Percentiles rank a stretch among this genome's conserved stretches.
These are phyloP conservation scores for Entonaema liquescens DNA, from an alignment of 495 filamentous ascomycete genomes.

Conservation along the genomic window DNA sequence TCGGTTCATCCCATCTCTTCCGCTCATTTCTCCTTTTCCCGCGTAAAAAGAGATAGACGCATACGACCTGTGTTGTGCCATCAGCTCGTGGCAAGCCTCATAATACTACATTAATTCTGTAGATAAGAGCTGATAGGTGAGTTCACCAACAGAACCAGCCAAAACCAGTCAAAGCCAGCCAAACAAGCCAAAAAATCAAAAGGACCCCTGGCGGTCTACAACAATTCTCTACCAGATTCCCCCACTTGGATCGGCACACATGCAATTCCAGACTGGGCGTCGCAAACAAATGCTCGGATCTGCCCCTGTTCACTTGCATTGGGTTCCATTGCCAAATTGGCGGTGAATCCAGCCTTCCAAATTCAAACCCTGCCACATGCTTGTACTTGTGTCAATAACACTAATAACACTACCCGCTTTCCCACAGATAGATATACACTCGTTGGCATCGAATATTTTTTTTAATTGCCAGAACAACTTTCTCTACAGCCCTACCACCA, in stretches of 20 bases:
- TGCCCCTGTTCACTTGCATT: constrained; percentile 29
- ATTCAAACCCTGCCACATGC: constrained; percentile 27
- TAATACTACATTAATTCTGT: constrained; percentile 19
- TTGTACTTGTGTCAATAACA: constrained; percentile 8
- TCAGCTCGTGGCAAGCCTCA: constrained; percentile 27
- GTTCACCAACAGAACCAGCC: background rate
- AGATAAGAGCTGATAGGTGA: constrained; percentile 15
- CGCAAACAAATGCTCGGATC: constrained; percentile 15
- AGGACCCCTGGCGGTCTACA: background rate
- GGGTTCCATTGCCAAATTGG: constrained; percentile 41
- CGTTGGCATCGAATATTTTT: constrained; percentile 26
- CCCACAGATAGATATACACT: constrained; percentile 26
- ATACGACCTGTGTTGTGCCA: constrained; percentile 10
- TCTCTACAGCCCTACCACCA: constrained; percentile 28
- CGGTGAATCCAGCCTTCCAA: constrained; percentile 34
- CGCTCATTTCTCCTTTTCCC: constrained; percentile 5
- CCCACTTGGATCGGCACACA: constrained; percentile 38
- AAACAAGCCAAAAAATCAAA: no score
- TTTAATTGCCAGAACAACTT: constrained; percentile 40
- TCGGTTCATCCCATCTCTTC: constrained; percentile 11
- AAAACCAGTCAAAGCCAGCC: background rate
- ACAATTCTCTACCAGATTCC: constrained; percentile 5
- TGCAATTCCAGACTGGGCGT: constrained; percentile 32
- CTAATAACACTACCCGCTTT: constrained; percentile 34
- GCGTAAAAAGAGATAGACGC: background rate